Evolutionary conservation across 2,329 filamentous ascomycete species (phyloP).

Genomic region (Trichoderma sp.): DNA sequence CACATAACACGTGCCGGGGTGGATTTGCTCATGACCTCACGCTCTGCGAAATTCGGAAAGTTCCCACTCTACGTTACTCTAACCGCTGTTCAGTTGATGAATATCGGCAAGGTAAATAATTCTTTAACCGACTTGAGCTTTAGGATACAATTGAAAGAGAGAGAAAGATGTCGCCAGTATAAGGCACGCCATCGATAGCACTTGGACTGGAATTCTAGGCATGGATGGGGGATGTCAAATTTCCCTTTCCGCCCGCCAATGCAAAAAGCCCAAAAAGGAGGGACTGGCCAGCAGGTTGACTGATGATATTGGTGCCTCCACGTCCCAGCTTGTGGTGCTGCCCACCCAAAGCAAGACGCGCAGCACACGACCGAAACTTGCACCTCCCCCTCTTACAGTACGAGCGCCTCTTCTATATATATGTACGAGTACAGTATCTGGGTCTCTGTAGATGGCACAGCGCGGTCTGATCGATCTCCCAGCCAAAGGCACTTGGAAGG

Average conservation of each 20-base stretch:
- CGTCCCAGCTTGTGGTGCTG: neutral
- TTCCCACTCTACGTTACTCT: neutral
- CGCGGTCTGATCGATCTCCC: neutral
- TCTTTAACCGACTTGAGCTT: neutral
- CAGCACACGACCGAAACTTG: neutral
- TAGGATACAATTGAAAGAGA: neutral
- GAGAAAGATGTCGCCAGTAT: neutral
- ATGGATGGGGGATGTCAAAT: neutral
- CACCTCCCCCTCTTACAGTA: neutral
- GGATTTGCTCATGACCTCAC: neutral
- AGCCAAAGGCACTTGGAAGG: neutral
- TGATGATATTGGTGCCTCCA: neutral
- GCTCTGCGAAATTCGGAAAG: neutral
- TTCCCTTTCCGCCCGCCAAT: neutral
- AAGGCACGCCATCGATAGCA: neutral
- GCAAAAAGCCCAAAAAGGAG: neutral
- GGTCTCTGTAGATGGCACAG: neutral
- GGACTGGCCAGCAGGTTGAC: neutral
- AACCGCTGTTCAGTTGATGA: neutral
- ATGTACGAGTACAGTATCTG: neutral
- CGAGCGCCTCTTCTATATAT: neutral
- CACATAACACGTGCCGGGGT: neutral
- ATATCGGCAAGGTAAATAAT: neutral
- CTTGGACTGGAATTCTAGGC: neutral
- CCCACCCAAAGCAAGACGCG: slow-evolving; percentile 2